Evolutionary conservation across 768 basidiomycete species (phyloP).

Genomic region (Serendipita indica): DNA sequence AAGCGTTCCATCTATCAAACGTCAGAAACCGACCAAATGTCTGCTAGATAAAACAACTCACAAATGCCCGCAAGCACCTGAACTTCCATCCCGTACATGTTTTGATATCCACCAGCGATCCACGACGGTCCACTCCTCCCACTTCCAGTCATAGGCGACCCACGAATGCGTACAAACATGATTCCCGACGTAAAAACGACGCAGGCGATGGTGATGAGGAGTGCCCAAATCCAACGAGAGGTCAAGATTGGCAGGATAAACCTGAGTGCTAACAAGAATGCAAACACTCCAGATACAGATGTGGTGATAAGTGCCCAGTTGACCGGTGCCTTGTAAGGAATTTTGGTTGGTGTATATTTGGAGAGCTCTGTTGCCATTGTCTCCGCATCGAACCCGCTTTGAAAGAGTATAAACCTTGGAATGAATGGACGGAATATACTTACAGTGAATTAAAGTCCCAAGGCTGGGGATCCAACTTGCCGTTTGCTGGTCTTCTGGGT

Average conservation of each 20-base stretch:
- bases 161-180: conserved; percentile 94
- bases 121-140: conserved; percentile 41
- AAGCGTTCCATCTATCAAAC: conserved; percentile 58
- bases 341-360: conserved; percentile 55
- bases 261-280: conserved; percentile 36
- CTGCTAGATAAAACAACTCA: conserved; percentile 29
- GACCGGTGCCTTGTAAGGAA: conserved; percentile 70
- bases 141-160: conserved; percentile 47
- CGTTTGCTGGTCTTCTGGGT: conserved; percentile 42
- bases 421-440: conserved; percentile 16
- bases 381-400: conserved; percentile 70
- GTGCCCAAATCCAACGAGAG: conserved; percentile 69
- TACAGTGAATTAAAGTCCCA: conserved; percentile 65
- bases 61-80: conserved; percentile 76
- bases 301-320: conserved; percentile 49
- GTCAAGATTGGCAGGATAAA: conserved; percentile 50
- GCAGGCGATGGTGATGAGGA: conserved; percentile 43
- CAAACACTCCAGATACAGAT: conserved; percentile 31
- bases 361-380: conserved; percentile 66
- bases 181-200: conserved; percentile 80
- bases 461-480: conserved; percentile 40
- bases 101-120: conserved; percentile 80
- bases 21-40: not conserved
- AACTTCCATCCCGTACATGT: conserved; percentile 85
- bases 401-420: no score